These are phyloP conservation scores for Pythium rishiriense DNA, from an alignment of 352 stramenopile genomes.

Conservation along the genomic window DNA sequence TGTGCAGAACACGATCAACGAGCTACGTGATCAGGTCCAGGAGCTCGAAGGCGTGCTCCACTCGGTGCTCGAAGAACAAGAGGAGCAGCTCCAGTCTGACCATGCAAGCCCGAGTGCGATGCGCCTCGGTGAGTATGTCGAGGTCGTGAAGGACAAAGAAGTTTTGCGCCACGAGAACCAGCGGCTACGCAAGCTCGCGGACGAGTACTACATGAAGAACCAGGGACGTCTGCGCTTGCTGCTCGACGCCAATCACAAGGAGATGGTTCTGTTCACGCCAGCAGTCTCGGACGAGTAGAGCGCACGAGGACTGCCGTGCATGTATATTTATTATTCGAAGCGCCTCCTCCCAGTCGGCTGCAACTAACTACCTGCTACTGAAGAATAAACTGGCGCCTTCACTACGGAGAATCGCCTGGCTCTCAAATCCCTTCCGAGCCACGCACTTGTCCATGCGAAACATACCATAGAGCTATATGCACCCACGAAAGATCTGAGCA, in stretches of 20 bases:
- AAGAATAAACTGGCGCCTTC: too few species aligned
- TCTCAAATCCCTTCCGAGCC: too few species aligned
- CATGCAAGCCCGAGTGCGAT: background rate
- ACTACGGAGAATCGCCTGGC: too few species aligned
- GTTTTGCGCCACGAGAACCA: conserved; percentile 62
- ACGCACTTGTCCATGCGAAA: too few species aligned
- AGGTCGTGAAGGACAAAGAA: conserved; percentile 49
- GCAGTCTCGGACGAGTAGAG: conserved; percentile 18
- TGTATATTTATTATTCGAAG: conserved; percentile 8
- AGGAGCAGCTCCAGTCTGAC: background rate
- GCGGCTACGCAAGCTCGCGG: conserved; percentile 56
- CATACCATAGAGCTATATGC: too few species aligned
- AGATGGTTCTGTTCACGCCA: conserved; percentile 31
- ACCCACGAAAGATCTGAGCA: too few species aligned
- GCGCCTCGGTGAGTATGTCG: conserved; percentile 26
- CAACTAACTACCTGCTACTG: background rate
- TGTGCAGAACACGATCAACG: conserved; percentile 65
- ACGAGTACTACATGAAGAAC: conserved; percentile 84
- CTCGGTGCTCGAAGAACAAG: conserved; percentile 23
- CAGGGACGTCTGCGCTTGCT: conserved; percentile 59
- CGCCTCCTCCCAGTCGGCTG: background rate
- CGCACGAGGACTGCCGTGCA: background rate
- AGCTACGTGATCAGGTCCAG: conserved; percentile 52
- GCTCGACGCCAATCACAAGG: conserved; percentile 59
- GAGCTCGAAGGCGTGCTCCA: conserved; percentile 22